Conservation (phyloP, 345 rosid genomes). For the Heritiera littoralis region DNA sequence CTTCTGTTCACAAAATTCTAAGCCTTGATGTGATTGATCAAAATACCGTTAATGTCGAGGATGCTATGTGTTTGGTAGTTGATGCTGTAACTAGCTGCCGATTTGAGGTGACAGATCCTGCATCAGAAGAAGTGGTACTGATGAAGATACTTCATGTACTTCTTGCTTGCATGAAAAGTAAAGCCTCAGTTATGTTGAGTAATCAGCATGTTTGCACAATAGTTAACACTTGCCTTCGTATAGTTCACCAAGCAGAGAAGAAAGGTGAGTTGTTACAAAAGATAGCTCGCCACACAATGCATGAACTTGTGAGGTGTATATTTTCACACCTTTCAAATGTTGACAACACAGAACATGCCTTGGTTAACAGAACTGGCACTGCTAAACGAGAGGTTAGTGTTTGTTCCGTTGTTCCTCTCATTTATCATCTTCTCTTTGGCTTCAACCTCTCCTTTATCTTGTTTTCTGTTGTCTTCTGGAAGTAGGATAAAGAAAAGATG, state of each 20-base stretch:
- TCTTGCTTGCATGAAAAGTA: slow-evolving; percentile 85
- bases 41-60: slow-evolving; percentile 72
- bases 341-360: slow-evolving; percentile 65
- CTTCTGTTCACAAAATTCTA: slow-evolving; percentile 81
- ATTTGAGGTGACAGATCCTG: slow-evolving; percentile 95
- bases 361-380: slow-evolving; percentile 66
- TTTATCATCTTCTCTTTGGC: background rate
- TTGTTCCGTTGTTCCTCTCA: slow-evolving; percentile 14
- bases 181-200: slow-evolving; percentile 82
- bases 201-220: slow-evolving; percentile 95
- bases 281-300: slow-evolving; percentile 91
- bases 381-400: slow-evolving; percentile 58
- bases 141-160: slow-evolving; percentile 98
- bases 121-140: slow-evolving; percentile 90
- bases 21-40: slow-evolving; percentile 74
- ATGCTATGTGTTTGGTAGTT: slow-evolving; percentile 86
- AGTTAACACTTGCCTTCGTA: slow-evolving; percentile 91
- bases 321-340: slow-evolving; percentile 83
- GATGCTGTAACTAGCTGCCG: slow-evolving; percentile 95
- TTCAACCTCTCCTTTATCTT: background rate
- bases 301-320: slow-evolving; percentile 82
- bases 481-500: slow-evolving; percentile 5
- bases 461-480: slow-evolving; percentile 5
- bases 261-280: slow-evolving; percentile 71
- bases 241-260: slow-evolving; percentile 88